Evolutionary conservation across 1,284 basidiomycete genomes (phyloP).

Genomic region (Trichosporon asahii): DNA sequence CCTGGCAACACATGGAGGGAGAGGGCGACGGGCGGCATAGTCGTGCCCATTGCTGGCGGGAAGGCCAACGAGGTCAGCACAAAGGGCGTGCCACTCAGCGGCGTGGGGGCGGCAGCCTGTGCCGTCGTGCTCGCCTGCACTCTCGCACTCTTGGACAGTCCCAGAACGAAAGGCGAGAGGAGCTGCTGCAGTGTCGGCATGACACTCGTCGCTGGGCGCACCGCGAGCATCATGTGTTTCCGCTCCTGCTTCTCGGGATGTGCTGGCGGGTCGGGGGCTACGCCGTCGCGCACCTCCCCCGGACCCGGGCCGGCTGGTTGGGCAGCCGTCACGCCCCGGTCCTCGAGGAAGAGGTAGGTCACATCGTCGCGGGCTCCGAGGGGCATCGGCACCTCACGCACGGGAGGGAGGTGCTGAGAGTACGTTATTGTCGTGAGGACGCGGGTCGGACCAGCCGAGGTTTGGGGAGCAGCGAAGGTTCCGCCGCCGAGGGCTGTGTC

Average conservation of each 20-base stretch:
- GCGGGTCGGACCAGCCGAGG: slow-evolving; percentile 18
- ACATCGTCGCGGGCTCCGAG: slow-evolving; percentile 31
- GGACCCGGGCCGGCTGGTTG: background rate
- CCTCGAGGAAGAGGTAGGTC: slow-evolving; percentile 43
- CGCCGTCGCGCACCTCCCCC: background rate
- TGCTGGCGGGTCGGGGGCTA: background rate
- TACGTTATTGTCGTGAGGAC: slow-evolving; percentile 38
- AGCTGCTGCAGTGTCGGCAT: slow-evolving; percentile 43
- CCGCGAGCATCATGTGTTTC: slow-evolving; percentile 24
- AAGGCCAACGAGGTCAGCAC: slow-evolving; percentile 35
- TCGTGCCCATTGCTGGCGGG: slow-evolving; percentile 21
- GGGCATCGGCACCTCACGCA: slow-evolving; percentile 23
- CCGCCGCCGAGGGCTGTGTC: background rate
- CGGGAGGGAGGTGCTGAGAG: slow-evolving; percentile 23
- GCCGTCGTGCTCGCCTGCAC: slow-evolving; percentile 41
- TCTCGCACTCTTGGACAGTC: slow-evolving; percentile 41
- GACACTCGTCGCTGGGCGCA: slow-evolving; percentile 33
- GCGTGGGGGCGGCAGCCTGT: slow-evolving; percentile 33
- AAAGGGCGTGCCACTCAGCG: slow-evolving; percentile 35
- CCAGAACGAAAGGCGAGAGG: slow-evolving; percentile 43
- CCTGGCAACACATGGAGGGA: slow-evolving; percentile 37
- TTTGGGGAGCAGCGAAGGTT: slow-evolving; percentile 12
- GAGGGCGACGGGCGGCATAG: slow-evolving; percentile 28
- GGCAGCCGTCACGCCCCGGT: slow-evolving; percentile 21
- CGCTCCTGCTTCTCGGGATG: background rate